Evolutionary conservation across 2,329 filamentous ascomycete genomes (phyloP).

Genomic region (Ascosphaera apis): DNA sequence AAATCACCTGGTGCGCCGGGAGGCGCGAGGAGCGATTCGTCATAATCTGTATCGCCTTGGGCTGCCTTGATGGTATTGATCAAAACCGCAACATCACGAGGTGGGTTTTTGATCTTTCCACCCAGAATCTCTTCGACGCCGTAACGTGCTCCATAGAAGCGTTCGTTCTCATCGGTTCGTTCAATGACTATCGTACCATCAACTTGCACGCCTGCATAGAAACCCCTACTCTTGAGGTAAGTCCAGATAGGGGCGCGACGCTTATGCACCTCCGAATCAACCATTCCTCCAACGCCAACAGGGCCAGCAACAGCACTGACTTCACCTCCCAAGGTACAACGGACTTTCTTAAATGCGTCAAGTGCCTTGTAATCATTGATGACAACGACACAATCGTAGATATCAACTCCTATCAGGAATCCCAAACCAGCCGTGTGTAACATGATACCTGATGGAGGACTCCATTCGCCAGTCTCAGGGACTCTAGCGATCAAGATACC

Average conservation of each 20-base stretch:
- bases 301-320: slow-evolving; percentile 57
- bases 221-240: slow-evolving; percentile 72
- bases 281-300: slow-evolving; percentile 46
- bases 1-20: slow-evolving; percentile 55
- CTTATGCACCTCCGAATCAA: slow-evolving; percentile 47
- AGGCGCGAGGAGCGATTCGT: slow-evolving; percentile 41
- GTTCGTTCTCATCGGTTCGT: slow-evolving; percentile 66
- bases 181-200: slow-evolving; percentile 76
- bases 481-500: slow-evolving; percentile 67
- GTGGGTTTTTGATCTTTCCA: slow-evolving; percentile 35
- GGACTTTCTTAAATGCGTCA: slow-evolving; percentile 58
- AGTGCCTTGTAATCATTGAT: slow-evolving; percentile 72
- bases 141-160: slow-evolving; percentile 52
- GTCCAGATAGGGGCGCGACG: slow-evolving; percentile 51
- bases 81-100: slow-evolving; percentile 33
- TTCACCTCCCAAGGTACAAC: slow-evolving; percentile 62
- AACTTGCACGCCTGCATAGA: slow-evolving; percentile 69
- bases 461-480: slow-evolving; percentile 64
- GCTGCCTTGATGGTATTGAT: slow-evolving; percentile 72
- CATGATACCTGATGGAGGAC: slow-evolving; percentile 72
- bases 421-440: slow-evolving; percentile 74
- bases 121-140: slow-evolving; percentile 38
- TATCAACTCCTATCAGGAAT: slow-evolving; percentile 77
- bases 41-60: slow-evolving; percentile 58
- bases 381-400: slow-evolving; percentile 86